Percentiles rank a stretch among this genome's conserved stretches.
These are phyloP conservation scores for Oxytropis ochrocephala DNA, from an alignment of 306 rosid species.

Conservation along the genomic window DNA sequence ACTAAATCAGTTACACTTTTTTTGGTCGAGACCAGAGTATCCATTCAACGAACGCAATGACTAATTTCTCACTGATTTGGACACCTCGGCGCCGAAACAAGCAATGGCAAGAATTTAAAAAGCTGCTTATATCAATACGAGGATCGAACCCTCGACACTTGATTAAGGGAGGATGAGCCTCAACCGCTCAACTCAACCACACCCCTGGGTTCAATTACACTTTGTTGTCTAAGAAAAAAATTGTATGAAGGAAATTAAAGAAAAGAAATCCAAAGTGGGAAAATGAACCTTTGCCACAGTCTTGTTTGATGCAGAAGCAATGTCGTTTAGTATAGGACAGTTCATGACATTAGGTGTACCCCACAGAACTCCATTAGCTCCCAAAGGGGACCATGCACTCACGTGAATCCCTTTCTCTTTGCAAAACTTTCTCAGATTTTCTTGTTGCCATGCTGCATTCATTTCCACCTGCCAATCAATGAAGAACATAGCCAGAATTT, in stretches of 20 bases:
- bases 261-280: neutral
- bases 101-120: too few relatives aligned
- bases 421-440: constrained; percentile 24
- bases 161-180: too few relatives aligned
- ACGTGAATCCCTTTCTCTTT: constrained; percentile 32
- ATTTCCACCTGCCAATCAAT: constrained; percentile 30
- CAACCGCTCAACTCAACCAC: too few relatives aligned
- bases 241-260: neutral
- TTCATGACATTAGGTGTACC: constrained; percentile 39
- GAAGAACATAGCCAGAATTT: neutral
- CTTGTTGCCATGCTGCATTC: constrained; percentile 39
- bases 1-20: too few relatives aligned
- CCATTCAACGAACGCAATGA: too few relatives aligned
- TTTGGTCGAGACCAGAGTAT: too few relatives aligned
- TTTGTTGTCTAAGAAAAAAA: neutral
- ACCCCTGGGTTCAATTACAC: too few relatives aligned
- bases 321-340: constrained; percentile 26
- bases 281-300: constrained; percentile 21
- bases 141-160: too few relatives aligned
- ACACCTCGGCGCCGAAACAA: too few relatives aligned
- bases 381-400: constrained; percentile 41
- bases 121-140: too few relatives aligned
- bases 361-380: constrained; percentile 34
- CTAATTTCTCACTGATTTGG: too few relatives aligned
- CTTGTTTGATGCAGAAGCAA: constrained; percentile 13